Percentiles rank a stretch among this genome's conserved stretches.
Conservation (phyloP, 139 green algal species). For the Coelastrella sp. region DNA sequence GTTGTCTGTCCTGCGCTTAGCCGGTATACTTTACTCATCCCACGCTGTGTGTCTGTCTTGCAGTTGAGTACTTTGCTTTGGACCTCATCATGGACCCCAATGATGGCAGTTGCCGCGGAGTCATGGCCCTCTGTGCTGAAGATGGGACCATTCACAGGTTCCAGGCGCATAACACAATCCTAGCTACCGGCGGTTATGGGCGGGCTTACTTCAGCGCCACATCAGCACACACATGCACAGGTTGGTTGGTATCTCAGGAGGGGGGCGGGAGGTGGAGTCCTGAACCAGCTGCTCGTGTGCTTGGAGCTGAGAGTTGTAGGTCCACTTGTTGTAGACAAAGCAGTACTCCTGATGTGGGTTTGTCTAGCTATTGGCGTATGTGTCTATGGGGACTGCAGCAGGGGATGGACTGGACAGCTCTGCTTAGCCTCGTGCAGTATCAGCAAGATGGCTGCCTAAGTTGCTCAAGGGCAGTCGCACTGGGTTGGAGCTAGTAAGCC, state of each 20-base stretch:
- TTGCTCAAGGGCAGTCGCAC: too few species aligned
- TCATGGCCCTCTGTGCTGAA: conserved; percentile 98
- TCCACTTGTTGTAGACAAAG: too few species aligned
- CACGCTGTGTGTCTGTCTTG: not conserved
- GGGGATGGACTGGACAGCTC: too few species aligned
- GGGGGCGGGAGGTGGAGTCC: not conserved
- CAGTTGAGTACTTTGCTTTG: conserved; percentile 99
- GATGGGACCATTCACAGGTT: conserved; percentile 99
- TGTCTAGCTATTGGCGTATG: too few species aligned
- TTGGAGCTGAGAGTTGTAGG: not conserved
- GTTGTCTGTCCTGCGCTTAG: too few species aligned
- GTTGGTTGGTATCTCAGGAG: conserved; percentile 12
- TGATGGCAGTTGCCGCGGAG: conserved; percentile 82
- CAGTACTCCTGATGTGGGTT: too few species aligned
- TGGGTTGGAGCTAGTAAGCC: not conserved
- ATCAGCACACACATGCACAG: conserved; percentile 98
- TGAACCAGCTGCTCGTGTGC: conserved; percentile 48
- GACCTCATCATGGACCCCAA: conserved; percentile 98
- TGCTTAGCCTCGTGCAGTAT: too few species aligned
- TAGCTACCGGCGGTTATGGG: conserved; percentile 98
- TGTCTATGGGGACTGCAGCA: too few species aligned
- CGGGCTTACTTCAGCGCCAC: conserved; percentile 98
- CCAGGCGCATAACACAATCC: conserved; percentile 89
- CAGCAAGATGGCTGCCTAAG: too few species aligned
- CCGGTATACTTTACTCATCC: too few species aligned